phyloP scores from a whole-genome alignment of 805 yeast genomes.

The Yamadazyma phyllophila region DNA sequence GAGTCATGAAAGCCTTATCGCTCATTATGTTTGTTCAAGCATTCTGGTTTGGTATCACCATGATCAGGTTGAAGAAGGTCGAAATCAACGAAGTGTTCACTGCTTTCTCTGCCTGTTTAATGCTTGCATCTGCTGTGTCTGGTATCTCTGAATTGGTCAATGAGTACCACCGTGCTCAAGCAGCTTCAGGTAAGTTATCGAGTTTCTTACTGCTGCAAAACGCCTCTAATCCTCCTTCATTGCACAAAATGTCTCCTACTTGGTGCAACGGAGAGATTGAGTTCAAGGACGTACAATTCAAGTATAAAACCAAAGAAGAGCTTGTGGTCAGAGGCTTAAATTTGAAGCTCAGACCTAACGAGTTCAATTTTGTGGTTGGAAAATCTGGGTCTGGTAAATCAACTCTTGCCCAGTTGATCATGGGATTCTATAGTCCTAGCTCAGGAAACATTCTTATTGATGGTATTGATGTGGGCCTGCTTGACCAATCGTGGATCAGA shows the following conservation, averaged over 20 bases:
- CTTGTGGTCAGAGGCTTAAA: slow-evolving; percentile 48
- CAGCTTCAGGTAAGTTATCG: slow-evolving; percentile 55
- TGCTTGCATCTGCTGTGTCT: slow-evolving; percentile 62
- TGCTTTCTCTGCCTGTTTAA: slow-evolving; percentile 77
- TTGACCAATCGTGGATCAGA: slow-evolving; percentile 53
- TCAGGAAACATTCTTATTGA: slow-evolving; percentile 62
- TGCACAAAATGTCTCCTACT: slow-evolving; percentile 13
- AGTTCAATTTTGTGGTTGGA: slow-evolving; percentile 70
- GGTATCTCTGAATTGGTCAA: slow-evolving; percentile 56
- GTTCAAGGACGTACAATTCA: slow-evolving; percentile 57
- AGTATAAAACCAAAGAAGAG: slow-evolving; percentile 57
- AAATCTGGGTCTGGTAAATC: slow-evolving; percentile 94
- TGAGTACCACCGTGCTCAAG: slow-evolving; percentile 66
- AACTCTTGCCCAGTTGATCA: slow-evolving; percentile 62
- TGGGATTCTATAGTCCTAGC: slow-evolving; percentile 52
- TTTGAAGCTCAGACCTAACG: slow-evolving; percentile 35
- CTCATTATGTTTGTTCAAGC: slow-evolving; percentile 84
- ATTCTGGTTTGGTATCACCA: slow-evolving; percentile 82
- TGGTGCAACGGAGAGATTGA: slow-evolving; percentile 46
- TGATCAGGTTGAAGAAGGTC: slow-evolving; percentile 52
- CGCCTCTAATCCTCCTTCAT: background rate
- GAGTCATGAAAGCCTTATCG: slow-evolving; percentile 54
- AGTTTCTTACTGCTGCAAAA: slow-evolving; percentile 5
- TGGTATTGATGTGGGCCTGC: slow-evolving; percentile 41
- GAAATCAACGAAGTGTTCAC: slow-evolving; percentile 68